Conservation (phyloP, 108 stramenopile genomes). For the Pinguiococcus pyrenoidosus region DNA sequence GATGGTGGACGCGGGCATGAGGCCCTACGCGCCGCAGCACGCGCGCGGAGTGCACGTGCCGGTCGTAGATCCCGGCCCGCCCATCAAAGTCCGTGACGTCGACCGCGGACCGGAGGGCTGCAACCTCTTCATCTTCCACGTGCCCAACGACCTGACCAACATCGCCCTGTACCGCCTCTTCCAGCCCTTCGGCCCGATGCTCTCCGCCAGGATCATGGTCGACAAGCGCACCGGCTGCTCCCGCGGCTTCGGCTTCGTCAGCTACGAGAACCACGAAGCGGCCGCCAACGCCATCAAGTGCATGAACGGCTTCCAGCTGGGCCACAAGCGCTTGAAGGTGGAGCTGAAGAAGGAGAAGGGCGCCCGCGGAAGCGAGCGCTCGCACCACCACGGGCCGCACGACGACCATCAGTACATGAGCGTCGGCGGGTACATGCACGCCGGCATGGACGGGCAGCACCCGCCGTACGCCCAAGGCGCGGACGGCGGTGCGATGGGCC, state of each 20-base stretch:
- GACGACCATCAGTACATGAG: no score
- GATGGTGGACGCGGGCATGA: no score
- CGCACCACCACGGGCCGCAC: no score
- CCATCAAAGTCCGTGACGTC: not conserved
- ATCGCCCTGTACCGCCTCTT: constrained; percentile 78
- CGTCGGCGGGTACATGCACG: no score
- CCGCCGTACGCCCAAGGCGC: no score
- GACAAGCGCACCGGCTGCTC: constrained; percentile 81
- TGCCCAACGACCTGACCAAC: constrained; percentile 91
- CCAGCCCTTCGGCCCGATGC: constrained; percentile 63
- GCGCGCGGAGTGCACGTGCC: no score
- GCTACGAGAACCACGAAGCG: constrained; percentile 67
- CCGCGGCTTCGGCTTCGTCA: constrained; percentile 93
- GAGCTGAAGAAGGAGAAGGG: constrained; percentile 21
- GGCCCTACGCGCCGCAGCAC: no score
- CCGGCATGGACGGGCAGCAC: no score
- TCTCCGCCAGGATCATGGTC: constrained; percentile 90
- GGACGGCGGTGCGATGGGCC: no score
- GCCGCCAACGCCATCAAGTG: constrained; percentile 84
- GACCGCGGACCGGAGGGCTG: constrained; percentile 45
- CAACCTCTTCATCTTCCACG: constrained; percentile 94
- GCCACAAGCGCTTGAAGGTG: constrained; percentile 38
- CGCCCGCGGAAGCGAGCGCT: no score
- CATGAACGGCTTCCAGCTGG: constrained; percentile 60
- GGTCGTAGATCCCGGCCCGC: not conserved